Percentiles rank a stretch among this genome's conserved stretches.
These are phyloP conservation scores for Suillus luteus DNA, from an alignment of 768 basidiomycete species.

Conservation along the genomic window DNA sequence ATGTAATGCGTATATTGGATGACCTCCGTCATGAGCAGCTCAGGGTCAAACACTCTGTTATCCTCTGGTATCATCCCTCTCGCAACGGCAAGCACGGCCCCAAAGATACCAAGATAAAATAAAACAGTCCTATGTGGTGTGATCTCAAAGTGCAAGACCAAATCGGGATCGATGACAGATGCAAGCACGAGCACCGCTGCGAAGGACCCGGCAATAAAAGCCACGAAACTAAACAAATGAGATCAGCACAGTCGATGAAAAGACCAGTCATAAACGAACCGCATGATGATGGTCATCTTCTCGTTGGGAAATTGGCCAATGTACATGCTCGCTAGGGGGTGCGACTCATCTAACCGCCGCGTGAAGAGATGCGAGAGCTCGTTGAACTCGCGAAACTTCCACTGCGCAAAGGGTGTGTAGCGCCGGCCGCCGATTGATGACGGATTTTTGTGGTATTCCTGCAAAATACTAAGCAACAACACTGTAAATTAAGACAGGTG, in stretches of 20 bases:
- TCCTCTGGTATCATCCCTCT: slow-evolving; percentile 96
- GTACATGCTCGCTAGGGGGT: slow-evolving; percentile 90
- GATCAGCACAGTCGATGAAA: neutral
- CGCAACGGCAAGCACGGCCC: slow-evolving; percentile 83
- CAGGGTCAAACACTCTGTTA: slow-evolving; percentile 91
- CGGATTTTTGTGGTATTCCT: slow-evolving; percentile 99
- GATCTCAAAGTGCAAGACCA: slow-evolving; percentile 93
- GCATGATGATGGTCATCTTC: slow-evolving; percentile 84
- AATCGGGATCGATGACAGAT: slow-evolving; percentile 90
- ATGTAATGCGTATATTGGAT: slow-evolving; percentile 95
- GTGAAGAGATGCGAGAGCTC: slow-evolving; percentile 93
- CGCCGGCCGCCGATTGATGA: slow-evolving; percentile 90
- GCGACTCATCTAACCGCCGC: slow-evolving; percentile 83
- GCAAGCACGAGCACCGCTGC: slow-evolving; percentile 92
- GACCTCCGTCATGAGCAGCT: slow-evolving; percentile 88
- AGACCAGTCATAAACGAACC: slow-evolving; percentile 52
- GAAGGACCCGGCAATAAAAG: slow-evolving; percentile 96
- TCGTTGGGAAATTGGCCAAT: slow-evolving; percentile 98
- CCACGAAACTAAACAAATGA: slow-evolving; percentile 69
- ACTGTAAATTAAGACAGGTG: neutral
- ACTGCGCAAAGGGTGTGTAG: slow-evolving; percentile 93
- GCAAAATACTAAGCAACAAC: neutral
- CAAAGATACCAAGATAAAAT: slow-evolving; percentile 91
- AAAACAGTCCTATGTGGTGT: slow-evolving; percentile 90
- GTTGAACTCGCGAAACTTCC: slow-evolving; percentile 99